Conservation (phyloP, 2,329 filamentous ascomycete genomes). For the Helminthosporium solani region DNA sequence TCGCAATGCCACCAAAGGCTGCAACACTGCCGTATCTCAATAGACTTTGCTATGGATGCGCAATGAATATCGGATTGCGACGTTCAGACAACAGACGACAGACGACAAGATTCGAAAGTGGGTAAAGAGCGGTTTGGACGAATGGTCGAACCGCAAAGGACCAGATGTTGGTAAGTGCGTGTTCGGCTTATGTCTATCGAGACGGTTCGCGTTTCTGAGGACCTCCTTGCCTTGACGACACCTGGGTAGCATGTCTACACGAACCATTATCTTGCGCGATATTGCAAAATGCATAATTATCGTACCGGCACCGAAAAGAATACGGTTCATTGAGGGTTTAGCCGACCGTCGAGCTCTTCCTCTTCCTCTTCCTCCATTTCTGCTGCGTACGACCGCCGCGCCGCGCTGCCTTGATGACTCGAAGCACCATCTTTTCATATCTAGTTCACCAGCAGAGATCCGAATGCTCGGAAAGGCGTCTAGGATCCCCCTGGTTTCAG, state of each 20-base stretch:
- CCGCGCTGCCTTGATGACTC: no score
- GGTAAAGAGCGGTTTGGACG: conserved; percentile 2
- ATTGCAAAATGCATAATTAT: neutral
- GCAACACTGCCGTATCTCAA: conserved; percentile 31
- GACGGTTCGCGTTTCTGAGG: conserved; percentile 21
- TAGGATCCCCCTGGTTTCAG: conserved; percentile 25
- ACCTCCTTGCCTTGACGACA: conserved; percentile 2
- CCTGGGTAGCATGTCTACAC: neutral
- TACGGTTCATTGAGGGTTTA: no score
- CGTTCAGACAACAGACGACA: no score
- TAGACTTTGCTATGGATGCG: conserved; percentile 22
- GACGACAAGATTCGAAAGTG: neutral
- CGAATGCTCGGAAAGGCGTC: neutral
- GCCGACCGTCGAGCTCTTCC: neutral
- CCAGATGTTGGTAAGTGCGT: conserved; percentile 13
- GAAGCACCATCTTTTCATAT: neutral
- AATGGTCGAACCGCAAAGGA: conserved; percentile 7
- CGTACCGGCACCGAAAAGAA: neutral
- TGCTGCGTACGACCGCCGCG: neutral
- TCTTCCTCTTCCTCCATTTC: neutral
- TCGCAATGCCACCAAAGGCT: conserved; percentile 36
- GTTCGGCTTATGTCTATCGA: conserved; percentile 18
- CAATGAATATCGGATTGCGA: no score
- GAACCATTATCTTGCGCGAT: neutral
- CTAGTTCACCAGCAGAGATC: neutral